These are phyloP conservation scores for Epichloe coenophiala DNA, from an alignment of 2,329 filamentous ascomycete genomes.

Conservation along the genomic window DNA sequence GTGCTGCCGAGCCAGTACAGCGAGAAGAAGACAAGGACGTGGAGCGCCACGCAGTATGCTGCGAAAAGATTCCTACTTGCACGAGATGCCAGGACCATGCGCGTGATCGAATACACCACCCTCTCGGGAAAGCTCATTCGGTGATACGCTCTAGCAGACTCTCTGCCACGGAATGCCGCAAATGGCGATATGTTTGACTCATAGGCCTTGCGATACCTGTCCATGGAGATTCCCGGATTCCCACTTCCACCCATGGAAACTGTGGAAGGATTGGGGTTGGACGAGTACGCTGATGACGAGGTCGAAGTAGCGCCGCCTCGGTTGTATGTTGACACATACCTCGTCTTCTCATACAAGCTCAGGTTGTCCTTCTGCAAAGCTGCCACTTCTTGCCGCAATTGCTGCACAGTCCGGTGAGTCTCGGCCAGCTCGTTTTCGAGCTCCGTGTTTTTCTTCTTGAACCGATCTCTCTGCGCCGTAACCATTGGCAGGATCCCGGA, in stretches of 20 bases:
- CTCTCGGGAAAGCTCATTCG: constrained; percentile 87
- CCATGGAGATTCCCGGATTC: constrained; percentile 53
- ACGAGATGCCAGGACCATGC: constrained; percentile 79
- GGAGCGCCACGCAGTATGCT: constrained; percentile 76
- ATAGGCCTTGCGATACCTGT: constrained; percentile 83
- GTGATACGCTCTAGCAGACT: constrained; percentile 80
- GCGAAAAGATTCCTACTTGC: constrained; percentile 91
- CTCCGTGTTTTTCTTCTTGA: constrained; percentile 89
- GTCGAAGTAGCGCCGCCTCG: constrained; percentile 49
- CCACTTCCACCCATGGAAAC: constrained; percentile 43
- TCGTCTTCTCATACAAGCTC: constrained; percentile 91
- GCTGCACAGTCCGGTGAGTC: constrained; percentile 66
- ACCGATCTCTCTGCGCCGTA: constrained; percentile 91
- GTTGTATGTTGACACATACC: constrained; percentile 90
- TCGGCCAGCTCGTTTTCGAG: constrained; percentile 85
- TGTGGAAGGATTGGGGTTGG: constrained; percentile 64
- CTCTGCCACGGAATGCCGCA: constrained; percentile 85
- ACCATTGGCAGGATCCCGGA: constrained; percentile 95
- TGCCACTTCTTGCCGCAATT: constrained; percentile 78
- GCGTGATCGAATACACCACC: constrained; percentile 77
- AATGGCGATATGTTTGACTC: constrained; percentile 94
- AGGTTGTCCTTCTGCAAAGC: constrained; percentile 93
- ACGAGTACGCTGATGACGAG: constrained; percentile 51
- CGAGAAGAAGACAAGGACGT: constrained; percentile 75
- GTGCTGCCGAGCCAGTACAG: constrained; percentile 70